A percentile compares a stretch with the other conserved stretches of the same genome.
phyloP scores from a whole-genome alignment of 805 yeast genomes.

The Phaffomyces opuntiae region DNA sequence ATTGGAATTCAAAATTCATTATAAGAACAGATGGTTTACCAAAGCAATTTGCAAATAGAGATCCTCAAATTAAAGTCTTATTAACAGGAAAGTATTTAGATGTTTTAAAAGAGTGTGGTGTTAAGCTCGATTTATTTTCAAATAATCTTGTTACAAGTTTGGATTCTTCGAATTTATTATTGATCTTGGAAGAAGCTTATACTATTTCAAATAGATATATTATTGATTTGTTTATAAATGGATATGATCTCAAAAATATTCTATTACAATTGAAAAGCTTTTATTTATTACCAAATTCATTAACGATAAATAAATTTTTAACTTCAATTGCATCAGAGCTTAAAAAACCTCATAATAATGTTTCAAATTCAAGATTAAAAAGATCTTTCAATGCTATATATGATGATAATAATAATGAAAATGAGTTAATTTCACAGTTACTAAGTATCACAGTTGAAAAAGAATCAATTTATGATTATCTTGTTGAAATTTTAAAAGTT shows the following conservation, averaged over 20 bases:
- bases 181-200: conserved; percentile 56
- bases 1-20: conserved; percentile 71
- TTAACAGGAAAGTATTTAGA: conserved; percentile 82
- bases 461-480: conserved; percentile 32
- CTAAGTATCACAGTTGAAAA: conserved; percentile 35
- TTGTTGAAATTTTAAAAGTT: conserved; percentile 45
- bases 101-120: conserved; percentile 58
- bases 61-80: conserved; percentile 56
- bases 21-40: conserved; percentile 72
- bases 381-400: conserved; percentile 22
- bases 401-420: conserved; percentile 3
- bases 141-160: conserved; percentile 25
- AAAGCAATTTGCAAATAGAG: conserved; percentile 47
- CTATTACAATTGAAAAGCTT: conserved; percentile 45
- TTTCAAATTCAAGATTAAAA: conserved; percentile 27
- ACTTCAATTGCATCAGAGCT: conserved; percentile 46
- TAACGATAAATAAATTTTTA: conserved; percentile 45
- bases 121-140: conserved; percentile 21
- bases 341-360: conserved; percentile 28
- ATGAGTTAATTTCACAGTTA: conserved; percentile 22
- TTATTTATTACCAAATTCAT: conserved; percentile 50
- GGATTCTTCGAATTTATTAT: conserved; percentile 38
- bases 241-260: conserved; percentile 46
- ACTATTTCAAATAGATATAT: conserved; percentile 58
- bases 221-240: conserved; percentile 49